Percentiles rank a stretch among this genome's conserved stretches.
phyloP scores from a whole-genome alignment of 257 asterid species.

The Schizonepeta tenuifolia region DNA sequence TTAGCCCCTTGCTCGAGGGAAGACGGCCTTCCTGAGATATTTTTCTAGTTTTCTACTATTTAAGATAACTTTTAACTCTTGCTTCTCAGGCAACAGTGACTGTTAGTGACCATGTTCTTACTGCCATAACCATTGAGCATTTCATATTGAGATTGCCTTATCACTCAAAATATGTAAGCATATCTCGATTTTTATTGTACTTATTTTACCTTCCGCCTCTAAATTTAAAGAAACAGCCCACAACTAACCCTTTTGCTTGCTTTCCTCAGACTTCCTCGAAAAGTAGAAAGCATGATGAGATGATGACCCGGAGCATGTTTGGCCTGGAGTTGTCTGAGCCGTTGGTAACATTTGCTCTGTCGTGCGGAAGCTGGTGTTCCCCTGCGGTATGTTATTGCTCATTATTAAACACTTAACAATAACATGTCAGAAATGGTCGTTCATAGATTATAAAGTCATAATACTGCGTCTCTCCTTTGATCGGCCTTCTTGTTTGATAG shows the following conservation, averaged over 20 bases:
- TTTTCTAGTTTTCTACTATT: background rate
- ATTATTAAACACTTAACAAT: background rate
- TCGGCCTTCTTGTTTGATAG: background rate
- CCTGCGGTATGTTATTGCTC: conserved; percentile 73
- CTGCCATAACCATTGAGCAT: conserved; percentile 79
- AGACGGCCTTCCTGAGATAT: too few relatives aligned
- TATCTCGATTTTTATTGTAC: background rate
- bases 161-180: conserved; percentile 75
- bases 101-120: conserved; percentile 72
- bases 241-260: conserved; percentile 13
- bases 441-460: background rate
- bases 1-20: background rate
- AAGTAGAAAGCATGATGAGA: conserved; percentile 60
- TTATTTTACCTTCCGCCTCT: background rate
- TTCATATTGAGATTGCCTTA: conserved; percentile 84
- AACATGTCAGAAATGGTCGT: background rate
- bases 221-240: background rate
- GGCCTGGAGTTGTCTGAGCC: conserved; percentile 83
- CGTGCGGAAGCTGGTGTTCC: conserved; percentile 98
- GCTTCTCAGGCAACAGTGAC: conserved; percentile 69
- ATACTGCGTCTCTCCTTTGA: background rate
- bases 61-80: background rate
- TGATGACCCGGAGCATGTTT: conserved; percentile 51
- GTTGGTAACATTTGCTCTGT: conserved; percentile 86
- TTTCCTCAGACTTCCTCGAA: conserved; percentile 61